Base-by-base conservation (phyloP, 345 rosid species). In the Brassica rapa region DNA sequence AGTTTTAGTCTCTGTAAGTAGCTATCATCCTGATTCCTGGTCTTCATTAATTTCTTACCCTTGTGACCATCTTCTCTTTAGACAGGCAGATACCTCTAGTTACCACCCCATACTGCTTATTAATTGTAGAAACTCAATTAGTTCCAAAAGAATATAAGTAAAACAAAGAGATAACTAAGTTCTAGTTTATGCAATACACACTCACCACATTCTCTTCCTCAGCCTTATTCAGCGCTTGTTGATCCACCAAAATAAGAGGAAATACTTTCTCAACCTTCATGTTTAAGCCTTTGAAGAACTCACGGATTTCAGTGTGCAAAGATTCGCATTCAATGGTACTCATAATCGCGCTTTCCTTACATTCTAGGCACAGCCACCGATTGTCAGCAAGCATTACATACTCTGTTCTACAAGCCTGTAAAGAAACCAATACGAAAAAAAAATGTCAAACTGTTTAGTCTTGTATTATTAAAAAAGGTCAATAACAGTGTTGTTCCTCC, bases 1-100 rank as follows among this genome's bases (percentile, higher is more conserved):
- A 14, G 55, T 49, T 49, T 49, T 49, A 49, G 55, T 49, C 3
- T 35, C 7, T 35, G 2, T 12, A 3, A 43, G 53, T 43, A 43
- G 27, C 27, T 25, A 25, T 43, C n/a, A 43, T 43, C 53, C 53
- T 11, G 53, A 43, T 43, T 43, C 53, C 12, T 43, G 41, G 7
- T 8, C 39, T 33, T 33, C n/a, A n/a, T 16, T 49, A 49, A 66
- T 9, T 64, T 70, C 86, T 19, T 87, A 94, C 98, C 1, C 87
- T 94, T 66, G 87, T 77, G 68, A 94, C 84, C 1, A 5, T 81
- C 78, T 75, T 90, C 62, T 88, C 97, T 85, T 94, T 90, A 0
- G 95, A 94, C 83, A 94, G 62, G 86, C 98, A 94, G 15, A 92
- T 85, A 72, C 97, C 98, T 84, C 98, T 89, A 5, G 97, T 92